Conservation (phyloP, 306 rosid genomes). For the Prunus padus region DNA sequence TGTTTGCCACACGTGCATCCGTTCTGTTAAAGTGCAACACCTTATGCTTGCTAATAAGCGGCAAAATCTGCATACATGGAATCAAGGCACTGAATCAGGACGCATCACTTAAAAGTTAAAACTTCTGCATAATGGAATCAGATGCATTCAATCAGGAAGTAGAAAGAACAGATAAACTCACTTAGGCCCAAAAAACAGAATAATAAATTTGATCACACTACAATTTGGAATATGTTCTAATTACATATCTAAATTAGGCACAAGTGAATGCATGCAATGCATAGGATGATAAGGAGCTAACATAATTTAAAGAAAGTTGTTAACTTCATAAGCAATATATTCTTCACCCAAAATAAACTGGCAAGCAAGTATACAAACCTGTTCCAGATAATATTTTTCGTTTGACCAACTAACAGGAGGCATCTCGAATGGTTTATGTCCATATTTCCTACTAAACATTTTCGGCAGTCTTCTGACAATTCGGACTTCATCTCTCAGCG, state of each 20-base stretch:
- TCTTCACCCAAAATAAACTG: not conserved
- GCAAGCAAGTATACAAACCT: conserved; percentile 51
- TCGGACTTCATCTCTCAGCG: conserved; percentile 87
- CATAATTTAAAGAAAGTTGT: not conserved
- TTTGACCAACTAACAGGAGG: conserved; percentile 99
- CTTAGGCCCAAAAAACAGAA: not conserved
- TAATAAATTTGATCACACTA: not conserved
- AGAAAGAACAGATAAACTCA: not conserved
- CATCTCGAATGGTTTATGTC: conserved; percentile 57
- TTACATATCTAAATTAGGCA: not conserved
- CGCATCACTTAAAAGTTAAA: conserved; percentile 6
- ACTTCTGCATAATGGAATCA: conserved; percentile 14
- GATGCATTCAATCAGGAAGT: not conserved
- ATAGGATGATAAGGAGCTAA: not conserved
- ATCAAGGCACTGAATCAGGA: conserved; percentile 27
- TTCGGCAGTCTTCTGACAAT: conserved; percentile 91
- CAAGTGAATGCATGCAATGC: not conserved
- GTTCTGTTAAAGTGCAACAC: conserved; percentile 88
- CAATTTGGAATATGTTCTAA: not conserved
- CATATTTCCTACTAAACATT: conserved; percentile 57
- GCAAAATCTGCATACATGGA: conserved; percentile 68
- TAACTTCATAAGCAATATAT: not conserved
- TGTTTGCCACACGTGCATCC: conserved; percentile 88
- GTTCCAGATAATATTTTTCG: conserved; percentile 78
- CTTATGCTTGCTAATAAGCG: conserved; percentile 65